Conservation (phyloP, 2,329 filamentous ascomycete genomes). For the Talaromyces sp. region DNA sequence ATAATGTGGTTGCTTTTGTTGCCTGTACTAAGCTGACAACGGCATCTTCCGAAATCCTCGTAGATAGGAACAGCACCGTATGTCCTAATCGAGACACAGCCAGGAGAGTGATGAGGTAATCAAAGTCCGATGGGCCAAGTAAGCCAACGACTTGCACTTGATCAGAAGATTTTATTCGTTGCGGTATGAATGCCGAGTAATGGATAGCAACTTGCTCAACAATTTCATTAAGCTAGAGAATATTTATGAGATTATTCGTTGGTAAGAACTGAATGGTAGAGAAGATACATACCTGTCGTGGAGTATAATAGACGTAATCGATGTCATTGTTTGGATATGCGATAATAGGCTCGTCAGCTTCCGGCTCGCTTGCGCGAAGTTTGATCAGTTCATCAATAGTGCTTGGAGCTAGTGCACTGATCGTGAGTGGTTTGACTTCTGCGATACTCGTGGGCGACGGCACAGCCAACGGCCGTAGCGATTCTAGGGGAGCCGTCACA, state of each 20-base stretch:
- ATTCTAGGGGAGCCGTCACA: neutral
- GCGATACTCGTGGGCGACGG: constrained; percentile 14
- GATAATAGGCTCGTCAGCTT: neutral
- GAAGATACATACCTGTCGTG: neutral
- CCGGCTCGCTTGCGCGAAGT: neutral
- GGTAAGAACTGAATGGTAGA: neutral
- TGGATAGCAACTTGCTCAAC: neutral
- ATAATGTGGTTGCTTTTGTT: neutral
- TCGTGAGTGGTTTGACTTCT: neutral
- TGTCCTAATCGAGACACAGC: constrained; percentile 24
- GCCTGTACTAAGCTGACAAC: neutral
- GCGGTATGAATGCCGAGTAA: neutral
- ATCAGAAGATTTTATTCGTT: constrained; percentile 18
- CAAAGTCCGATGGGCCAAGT: constrained; percentile 25
- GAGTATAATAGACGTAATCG: neutral
- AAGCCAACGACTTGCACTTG: constrained; percentile 25
- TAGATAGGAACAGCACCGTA: constrained; percentile 26
- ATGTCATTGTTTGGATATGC: neutral
- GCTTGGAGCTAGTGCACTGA: neutral
- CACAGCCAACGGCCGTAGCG: neutral
- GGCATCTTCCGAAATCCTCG: constrained; percentile 3
- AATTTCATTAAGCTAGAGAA: neutral
- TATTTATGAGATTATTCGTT: neutral
- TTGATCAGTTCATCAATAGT: neutral
- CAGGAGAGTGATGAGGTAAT: constrained; percentile 25